phyloP scores from a whole-genome alignment of 2,329 filamentous ascomycete species.

The Tympanopsis confertula region DNA sequence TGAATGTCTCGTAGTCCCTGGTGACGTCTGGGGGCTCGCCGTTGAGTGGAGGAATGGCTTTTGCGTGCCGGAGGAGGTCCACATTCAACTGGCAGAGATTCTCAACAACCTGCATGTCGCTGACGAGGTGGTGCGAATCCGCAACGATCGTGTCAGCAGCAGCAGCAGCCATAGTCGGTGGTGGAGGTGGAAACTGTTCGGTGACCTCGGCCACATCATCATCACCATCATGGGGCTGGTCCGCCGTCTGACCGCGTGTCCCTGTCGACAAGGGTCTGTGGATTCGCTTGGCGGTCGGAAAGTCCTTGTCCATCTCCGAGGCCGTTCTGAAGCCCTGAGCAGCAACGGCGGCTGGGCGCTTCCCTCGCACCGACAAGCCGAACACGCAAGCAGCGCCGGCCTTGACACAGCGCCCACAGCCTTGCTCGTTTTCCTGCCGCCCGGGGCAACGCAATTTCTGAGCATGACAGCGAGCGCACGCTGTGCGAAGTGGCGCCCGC shows the following conservation, averaged over 20 bases:
- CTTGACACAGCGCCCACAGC: constrained; percentile 20
- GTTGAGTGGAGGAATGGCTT: constrained; percentile 2
- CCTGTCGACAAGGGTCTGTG: not conserved
- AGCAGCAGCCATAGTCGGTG: too few species aligned
- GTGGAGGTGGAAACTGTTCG: too few species aligned
- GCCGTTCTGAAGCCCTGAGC: constrained; percentile 2
- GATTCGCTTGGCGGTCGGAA: constrained; percentile 1
- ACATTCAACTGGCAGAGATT: constrained; percentile 1
- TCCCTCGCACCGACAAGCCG: constrained; percentile 2
- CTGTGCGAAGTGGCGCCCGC: too few species aligned
- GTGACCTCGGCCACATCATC: too few species aligned
- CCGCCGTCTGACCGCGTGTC: too few species aligned
- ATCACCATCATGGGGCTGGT: too few species aligned
- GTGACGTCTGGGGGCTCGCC: constrained; percentile 1
- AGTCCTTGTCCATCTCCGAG: constrained; percentile 3
- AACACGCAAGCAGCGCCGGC: constrained; percentile 3
- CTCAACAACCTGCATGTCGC: constrained; percentile 3
- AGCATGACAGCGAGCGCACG: too few species aligned
- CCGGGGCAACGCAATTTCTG: too few species aligned
- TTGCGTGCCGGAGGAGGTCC: constrained; percentile 3
- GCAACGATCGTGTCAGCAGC: too few species aligned
- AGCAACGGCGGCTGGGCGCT: constrained; percentile 3
- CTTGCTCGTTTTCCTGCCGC: constrained; percentile 25
- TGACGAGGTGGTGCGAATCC: too few species aligned
- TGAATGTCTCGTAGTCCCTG: constrained; percentile 2